A percentile compares a stretch with the other conserved stretches of the same genome.
phyloP scores from a whole-genome alignment of 768 basidiomycete genomes.

The Leccinum ochraceum region DNA sequence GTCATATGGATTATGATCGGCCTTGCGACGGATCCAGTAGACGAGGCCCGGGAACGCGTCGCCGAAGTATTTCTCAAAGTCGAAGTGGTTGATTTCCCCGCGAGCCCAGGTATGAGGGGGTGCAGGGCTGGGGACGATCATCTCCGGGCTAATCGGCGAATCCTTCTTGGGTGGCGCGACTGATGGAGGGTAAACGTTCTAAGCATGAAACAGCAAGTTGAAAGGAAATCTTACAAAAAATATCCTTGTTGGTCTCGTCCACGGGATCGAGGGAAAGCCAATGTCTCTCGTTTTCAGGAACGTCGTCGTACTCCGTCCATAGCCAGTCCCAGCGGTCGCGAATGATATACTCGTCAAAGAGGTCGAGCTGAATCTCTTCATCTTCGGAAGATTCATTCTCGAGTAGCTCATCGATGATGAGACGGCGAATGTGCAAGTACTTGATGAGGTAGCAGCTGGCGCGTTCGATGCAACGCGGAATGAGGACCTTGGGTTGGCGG shows the following conservation, averaged over 20 bases:
- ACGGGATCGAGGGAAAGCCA: neutral
- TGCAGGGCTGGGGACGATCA: neutral
- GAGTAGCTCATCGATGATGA: neutral
- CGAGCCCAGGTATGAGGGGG: neutral
- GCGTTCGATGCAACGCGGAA: neutral
- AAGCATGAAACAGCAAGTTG: no score
- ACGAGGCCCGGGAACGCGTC: neutral
- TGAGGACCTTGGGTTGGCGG: no score
- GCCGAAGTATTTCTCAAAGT: neutral
- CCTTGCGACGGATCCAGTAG: neutral
- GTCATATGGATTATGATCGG: neutral
- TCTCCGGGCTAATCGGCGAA: neutral
- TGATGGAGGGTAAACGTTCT: no score
- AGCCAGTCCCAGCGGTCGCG: neutral
- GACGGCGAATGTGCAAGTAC: neutral
- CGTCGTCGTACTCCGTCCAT: neutral
- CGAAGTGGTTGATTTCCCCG: neutral
- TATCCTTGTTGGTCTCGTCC: neutral
- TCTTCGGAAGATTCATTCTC: no score
- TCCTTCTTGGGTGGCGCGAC: no score
- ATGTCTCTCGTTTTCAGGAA: neutral
- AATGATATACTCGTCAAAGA: constrained; percentile 1
- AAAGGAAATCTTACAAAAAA: neutral
- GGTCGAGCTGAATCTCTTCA: neutral
- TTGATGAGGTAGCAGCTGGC: neutral